A percentile compares a stretch with the other conserved stretches of the same genome.
Conservation (phyloP, 306 rosid species). For the Prunus mira region DNA sequence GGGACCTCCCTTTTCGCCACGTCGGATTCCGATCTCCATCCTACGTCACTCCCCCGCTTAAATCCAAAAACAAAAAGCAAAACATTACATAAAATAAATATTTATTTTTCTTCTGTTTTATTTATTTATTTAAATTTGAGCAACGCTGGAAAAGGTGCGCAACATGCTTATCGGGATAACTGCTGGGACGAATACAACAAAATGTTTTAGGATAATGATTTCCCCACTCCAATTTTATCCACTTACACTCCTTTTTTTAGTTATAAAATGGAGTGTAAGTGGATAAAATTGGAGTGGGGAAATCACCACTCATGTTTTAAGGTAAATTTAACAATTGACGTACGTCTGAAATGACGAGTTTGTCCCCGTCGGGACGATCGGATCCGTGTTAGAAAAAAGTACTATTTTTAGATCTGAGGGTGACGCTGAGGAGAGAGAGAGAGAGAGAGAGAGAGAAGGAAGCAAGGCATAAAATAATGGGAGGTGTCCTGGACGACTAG, state of each 20-base stretch:
- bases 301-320: too few relatives aligned
- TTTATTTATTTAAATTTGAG: background rate
- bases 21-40: conserved; percentile 5
- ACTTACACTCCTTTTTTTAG: too few relatives aligned
- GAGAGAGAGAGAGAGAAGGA: background rate
- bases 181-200: conserved; percentile 13
- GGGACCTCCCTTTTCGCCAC: conserved; percentile 14
- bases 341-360: background rate
- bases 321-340: background rate
- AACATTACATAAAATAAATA: background rate
- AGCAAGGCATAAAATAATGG: background rate
- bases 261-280: too few relatives aligned
- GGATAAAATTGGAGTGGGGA: too few relatives aligned
- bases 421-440: background rate
- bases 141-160: background rate
- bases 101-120: background rate
- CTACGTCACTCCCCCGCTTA: conserved; percentile 12
- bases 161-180: conserved; percentile 41
- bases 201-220: too few relatives aligned
- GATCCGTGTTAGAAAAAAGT: background rate
- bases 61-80: background rate
- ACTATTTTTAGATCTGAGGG: background rate
- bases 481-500: background rate
- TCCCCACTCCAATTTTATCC: too few relatives aligned
- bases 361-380: conserved; percentile 8